Conservation (phyloP, 2,329 filamentous ascomycete species). For the Talaromyces amestolkiae region DNA sequence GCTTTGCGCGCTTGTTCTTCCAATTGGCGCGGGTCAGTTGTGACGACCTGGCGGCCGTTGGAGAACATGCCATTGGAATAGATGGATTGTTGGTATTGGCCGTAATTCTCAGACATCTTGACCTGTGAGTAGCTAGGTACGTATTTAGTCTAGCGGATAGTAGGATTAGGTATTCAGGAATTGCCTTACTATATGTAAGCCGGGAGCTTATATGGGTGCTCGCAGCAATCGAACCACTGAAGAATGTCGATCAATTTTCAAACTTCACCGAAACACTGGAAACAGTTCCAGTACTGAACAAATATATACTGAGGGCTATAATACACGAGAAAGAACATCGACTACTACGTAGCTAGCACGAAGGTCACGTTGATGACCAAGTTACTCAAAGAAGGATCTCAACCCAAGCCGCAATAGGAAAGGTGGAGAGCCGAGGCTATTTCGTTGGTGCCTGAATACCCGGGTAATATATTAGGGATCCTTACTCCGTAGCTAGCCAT, state of each 20-base stretch:
- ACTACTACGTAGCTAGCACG: neutral
- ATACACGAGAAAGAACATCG: neutral
- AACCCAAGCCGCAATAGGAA: neutral
- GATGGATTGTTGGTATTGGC: conserved; percentile 49
- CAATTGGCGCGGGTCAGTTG: conserved; percentile 58
- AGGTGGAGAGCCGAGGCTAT: conserved; percentile 1
- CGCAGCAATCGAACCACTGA: neutral
- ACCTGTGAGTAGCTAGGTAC: too few relatives aligned
- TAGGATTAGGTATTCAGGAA: too few relatives aligned
- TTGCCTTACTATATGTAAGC: neutral
- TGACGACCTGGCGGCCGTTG: conserved; percentile 51
- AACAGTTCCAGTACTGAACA: neutral
- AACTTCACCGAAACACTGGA: neutral
- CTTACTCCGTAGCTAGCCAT: too few relatives aligned
- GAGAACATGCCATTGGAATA: conserved; percentile 54
- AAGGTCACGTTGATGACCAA: neutral
- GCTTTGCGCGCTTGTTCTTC: conserved; percentile 54
- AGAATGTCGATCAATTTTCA: neutral
- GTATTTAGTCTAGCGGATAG: too few relatives aligned
- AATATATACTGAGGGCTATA: neutral
- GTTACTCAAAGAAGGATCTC: neutral
- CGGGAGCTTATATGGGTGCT: neutral
- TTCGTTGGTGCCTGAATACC: neutral
- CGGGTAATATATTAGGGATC: neutral
- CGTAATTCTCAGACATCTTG: conserved; percentile 41